phyloP scores from a whole-genome alignment of 805 yeast genomes.

The Candida sakaeoensis region DNA sequence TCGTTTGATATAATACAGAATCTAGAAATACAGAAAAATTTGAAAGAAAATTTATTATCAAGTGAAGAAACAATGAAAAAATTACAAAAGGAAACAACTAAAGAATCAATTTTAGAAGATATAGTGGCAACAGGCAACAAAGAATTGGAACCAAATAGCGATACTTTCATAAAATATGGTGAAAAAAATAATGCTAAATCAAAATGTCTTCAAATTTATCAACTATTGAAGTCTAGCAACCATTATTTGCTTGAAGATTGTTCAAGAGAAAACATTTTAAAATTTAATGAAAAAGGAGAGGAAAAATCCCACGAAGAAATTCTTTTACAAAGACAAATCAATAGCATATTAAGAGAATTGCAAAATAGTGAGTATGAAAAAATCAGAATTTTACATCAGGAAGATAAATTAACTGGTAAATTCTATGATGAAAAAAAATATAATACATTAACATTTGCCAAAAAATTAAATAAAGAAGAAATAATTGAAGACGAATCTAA shows the following conservation, averaged over 20 bases:
- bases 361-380: conserved; percentile 30
- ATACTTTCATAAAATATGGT: conserved; percentile 32
- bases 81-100: conserved; percentile 38
- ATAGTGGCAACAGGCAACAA: conserved; percentile 33
- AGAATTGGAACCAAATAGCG: conserved; percentile 11
- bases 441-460: conserved; percentile 16
- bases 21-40: conserved; percentile 12
- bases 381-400: conserved; percentile 27
- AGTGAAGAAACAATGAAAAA: conserved; percentile 43
- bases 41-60: conserved; percentile 31
- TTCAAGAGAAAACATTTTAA: conserved; percentile 20
- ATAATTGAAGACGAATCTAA: conserved; percentile 48
- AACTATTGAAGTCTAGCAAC: conserved; percentile 16
- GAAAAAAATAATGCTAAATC: conserved; percentile 22
- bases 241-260: conserved; percentile 11
- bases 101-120: conserved; percentile 44
- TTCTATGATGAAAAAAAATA: background rate
- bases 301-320: conserved; percentile 26
- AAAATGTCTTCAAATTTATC: conserved; percentile 34
- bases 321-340: conserved; percentile 29
- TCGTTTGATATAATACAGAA: conserved; percentile 28
- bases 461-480: conserved; percentile 39
- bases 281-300: conserved; percentile 31
- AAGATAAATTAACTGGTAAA: conserved; percentile 6
- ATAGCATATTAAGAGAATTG: conserved; percentile 34